A percentile compares a stretch with the other conserved stretches of the same genome.
Evolutionary conservation across 2,329 filamentous ascomycete species (phyloP).

Genomic region (Aureobasidium sp.): DNA sequence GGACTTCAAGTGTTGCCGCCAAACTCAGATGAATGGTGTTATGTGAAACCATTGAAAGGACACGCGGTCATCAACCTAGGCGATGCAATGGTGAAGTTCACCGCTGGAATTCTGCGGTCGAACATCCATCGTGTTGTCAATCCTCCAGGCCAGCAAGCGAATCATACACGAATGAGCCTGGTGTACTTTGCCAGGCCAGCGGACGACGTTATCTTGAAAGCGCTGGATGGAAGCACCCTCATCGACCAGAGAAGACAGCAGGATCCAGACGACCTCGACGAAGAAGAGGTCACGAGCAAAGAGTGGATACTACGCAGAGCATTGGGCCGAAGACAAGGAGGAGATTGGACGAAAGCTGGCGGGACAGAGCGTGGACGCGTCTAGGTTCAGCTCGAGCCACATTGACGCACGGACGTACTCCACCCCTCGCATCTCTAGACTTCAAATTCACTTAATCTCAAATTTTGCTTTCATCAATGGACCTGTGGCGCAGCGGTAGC

Average conservation of each 20-base stretch:
- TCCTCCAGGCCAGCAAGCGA: constrained; percentile 19
- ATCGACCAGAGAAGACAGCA: constrained; percentile 24
- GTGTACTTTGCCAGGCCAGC: constrained; percentile 19
- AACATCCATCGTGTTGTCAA: constrained; percentile 25
- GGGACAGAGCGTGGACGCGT: constrained; percentile 27
- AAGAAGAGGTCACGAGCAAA: constrained; percentile 29
- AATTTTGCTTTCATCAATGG: not conserved
- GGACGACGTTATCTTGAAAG: constrained; percentile 20
- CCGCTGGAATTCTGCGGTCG: constrained; percentile 31
- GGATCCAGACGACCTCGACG: constrained; percentile 18
- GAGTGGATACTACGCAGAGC: constrained; percentile 38
- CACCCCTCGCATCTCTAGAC: not conserved
- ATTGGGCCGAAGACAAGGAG: constrained; percentile 30
- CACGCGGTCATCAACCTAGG: constrained; percentile 45
- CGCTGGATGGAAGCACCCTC: constrained; percentile 28
- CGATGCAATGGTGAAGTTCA: constrained; percentile 42
- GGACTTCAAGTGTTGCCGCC: constrained; percentile 45
- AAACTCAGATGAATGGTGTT: constrained; percentile 39
- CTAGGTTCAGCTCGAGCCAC: not conserved
- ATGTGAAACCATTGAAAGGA: constrained; percentile 45
- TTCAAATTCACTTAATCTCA: not conserved
- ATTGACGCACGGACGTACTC: not conserved
- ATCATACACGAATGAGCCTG: constrained; percentile 19
- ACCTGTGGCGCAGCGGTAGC: constrained; percentile 12
- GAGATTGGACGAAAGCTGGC: constrained; percentile 28